Conservation (phyloP, 176 grass and related monocot genomes). For the Carex cristatella region DNA sequence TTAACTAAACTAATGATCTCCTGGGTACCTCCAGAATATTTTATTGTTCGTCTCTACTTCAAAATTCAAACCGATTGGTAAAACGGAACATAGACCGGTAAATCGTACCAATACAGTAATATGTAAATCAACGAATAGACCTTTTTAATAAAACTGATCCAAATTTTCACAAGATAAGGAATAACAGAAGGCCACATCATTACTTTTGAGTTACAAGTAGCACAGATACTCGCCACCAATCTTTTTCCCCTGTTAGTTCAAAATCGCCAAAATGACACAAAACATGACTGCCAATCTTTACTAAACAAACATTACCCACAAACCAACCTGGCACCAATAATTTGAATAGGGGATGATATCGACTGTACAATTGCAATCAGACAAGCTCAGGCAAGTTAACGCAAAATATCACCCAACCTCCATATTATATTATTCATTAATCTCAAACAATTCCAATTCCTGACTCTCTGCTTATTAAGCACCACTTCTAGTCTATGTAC, state of each 20-base stretch:
- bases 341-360: background rate
- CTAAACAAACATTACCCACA: background rate
- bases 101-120: background rate
- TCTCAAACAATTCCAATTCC: slow-evolving; percentile 21
- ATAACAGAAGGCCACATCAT: background rate
- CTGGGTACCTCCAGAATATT: background rate
- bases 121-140: background rate
- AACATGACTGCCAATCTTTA: background rate
- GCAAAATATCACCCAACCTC: slow-evolving; percentile 7
- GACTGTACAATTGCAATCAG: background rate
- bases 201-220: background rate
- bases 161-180: background rate
- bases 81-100: background rate
- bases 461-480: slow-evolving; percentile 7
- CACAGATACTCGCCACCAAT: background rate
- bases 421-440: slow-evolving; percentile 24
- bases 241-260: background rate
- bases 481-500: slow-evolving; percentile 21
- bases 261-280: too few species aligned
- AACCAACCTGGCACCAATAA: background rate
- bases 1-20: background rate
- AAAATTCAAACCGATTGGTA: background rate
- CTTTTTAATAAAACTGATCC: background rate
- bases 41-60: background rate
- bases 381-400: background rate